phyloP scores from a whole-genome alignment of 75 land plant genomes.

The Larix kaempferi region DNA sequence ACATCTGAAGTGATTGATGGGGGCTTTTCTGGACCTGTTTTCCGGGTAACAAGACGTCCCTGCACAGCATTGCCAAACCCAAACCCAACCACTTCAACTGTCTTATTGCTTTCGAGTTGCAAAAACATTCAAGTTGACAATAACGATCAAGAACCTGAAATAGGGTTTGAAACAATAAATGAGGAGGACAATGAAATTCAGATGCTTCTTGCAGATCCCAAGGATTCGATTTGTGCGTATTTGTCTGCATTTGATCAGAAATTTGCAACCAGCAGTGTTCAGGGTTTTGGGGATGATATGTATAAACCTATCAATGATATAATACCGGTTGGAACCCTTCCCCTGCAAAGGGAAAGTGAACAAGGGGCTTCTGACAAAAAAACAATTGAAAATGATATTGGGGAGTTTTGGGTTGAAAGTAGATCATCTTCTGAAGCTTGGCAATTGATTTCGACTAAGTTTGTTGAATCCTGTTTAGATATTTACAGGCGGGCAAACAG shows the following conservation, averaged over 20 bases:
- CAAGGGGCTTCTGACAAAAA: neutral
- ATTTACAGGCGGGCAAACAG: constrained; percentile 27
- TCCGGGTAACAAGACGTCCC: constrained; percentile 63
- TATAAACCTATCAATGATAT: constrained; percentile 4
- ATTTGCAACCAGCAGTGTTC: constrained; percentile 17
- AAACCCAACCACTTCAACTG: constrained; percentile 29
- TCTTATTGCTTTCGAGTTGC: constrained; percentile 19
- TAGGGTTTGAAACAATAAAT: neutral
- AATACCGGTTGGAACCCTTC: neutral
- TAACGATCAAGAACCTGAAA: neutral
- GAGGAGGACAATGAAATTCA: constrained; percentile 33
- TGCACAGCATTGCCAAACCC: constrained; percentile 47
- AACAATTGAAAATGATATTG: constrained; percentile 42
- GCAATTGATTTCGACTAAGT: constrained; percentile 40
- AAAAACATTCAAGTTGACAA: neutral
- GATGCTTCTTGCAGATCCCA: constrained; percentile 37
- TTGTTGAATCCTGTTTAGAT: constrained; percentile 37
- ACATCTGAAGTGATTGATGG: constrained; percentile 71
- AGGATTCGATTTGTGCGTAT: constrained; percentile 8
- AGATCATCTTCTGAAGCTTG: constrained; percentile 63
- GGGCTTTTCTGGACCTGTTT: constrained; percentile 67
- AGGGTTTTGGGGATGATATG: neutral
- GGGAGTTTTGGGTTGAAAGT: constrained; percentile 63
- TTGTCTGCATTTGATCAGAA: constrained; percentile 28
- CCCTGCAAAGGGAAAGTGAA: constrained; percentile 4